phyloP scores from a whole-genome alignment of 306 rosid genomes.

The Leucaena leucocephala region DNA sequence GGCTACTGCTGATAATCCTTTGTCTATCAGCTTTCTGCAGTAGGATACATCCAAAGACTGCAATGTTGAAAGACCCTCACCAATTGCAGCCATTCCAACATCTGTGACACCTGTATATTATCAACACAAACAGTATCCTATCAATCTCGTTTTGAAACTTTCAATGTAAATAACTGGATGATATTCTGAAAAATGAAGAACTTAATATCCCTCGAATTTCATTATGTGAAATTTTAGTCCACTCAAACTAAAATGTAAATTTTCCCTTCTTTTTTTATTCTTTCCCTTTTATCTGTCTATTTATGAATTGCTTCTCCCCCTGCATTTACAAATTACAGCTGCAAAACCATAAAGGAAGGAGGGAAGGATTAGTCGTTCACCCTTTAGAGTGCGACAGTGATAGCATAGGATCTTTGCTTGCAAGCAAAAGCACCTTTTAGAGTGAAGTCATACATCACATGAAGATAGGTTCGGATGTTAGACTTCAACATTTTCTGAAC shows the following conservation, averaged over 20 bases:
- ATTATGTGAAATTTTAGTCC: neutral
- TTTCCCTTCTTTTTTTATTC: neutral
- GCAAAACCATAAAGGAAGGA: neutral
- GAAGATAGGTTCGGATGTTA: neutral
- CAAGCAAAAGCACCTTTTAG: neutral
- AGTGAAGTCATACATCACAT: neutral
- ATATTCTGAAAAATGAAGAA: constrained; percentile 3
- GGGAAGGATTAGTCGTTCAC: neutral
- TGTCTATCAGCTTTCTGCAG: constrained; percentile 85
- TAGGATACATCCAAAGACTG: constrained; percentile 81
- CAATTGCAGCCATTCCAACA: constrained; percentile 71
- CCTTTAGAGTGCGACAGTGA: neutral
- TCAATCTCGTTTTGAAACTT: constrained; percentile 13
- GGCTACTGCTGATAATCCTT: constrained; percentile 83
- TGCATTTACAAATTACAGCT: neutral
- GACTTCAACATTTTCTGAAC: constrained; percentile 1
- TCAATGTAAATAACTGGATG: constrained; percentile 1
- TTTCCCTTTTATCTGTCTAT: neutral
- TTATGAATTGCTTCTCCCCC: neutral
- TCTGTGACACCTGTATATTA: constrained; percentile 75
- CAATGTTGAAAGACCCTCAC: constrained; percentile 67
- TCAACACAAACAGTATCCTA: constrained; percentile 23
- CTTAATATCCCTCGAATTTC: constrained; percentile 20
- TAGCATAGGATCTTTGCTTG: neutral
- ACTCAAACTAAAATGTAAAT: neutral